Percentiles rank a stretch among this genome's conserved stretches.
These are phyloP conservation scores for Plicaturopsis crispa DNA, from an alignment of 768 basidiomycete species.

Conservation along the genomic window DNA sequence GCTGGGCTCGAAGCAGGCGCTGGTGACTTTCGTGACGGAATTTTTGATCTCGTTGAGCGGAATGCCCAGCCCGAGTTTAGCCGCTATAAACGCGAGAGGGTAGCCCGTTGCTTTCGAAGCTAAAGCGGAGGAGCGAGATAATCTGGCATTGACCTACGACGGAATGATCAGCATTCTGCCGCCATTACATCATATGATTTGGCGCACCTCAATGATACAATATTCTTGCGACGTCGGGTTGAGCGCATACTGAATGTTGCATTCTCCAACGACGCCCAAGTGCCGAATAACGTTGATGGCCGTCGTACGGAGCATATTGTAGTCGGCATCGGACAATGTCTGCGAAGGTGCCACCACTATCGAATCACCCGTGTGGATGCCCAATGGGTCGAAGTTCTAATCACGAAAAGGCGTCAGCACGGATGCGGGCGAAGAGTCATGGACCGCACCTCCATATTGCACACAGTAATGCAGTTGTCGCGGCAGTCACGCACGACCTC, in stretches of 20 bases:
- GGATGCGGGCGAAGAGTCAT: too few relatives aligned
- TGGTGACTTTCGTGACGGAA: constrained; percentile 92
- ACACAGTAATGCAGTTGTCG: constrained; percentile 98
- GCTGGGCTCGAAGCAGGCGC: constrained; percentile 96
- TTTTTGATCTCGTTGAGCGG: constrained; percentile 98
- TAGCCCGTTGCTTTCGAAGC: constrained; percentile 99
- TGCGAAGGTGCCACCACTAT: constrained; percentile 98
- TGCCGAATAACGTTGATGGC: constrained; percentile 99
- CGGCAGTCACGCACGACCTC: constrained; percentile 97
- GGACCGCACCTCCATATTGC: constrained; percentile 99
- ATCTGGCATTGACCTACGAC: constrained; percentile 81
- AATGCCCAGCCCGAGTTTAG: constrained; percentile 94
- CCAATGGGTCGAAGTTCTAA: constrained; percentile 99
- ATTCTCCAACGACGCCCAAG: constrained; percentile 95
- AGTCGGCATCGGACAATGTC: constrained; percentile 97
- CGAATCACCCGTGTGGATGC: constrained; percentile 97
- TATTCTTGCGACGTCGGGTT: constrained; percentile 94
- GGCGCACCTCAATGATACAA: constrained; percentile 88
- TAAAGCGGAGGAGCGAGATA: constrained; percentile 94
- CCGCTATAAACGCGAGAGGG: constrained; percentile 96
- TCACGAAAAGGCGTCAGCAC: too few relatives aligned
- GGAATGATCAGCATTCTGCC: constrained; percentile 4
- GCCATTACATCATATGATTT: constrained; percentile 2
- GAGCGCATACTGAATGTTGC: constrained; percentile 98
- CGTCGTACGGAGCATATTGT: constrained; percentile 97